phyloP scores from a whole-genome alignment of 495 filamentous ascomycete genomes.

The Xylaria scruposa region DNA sequence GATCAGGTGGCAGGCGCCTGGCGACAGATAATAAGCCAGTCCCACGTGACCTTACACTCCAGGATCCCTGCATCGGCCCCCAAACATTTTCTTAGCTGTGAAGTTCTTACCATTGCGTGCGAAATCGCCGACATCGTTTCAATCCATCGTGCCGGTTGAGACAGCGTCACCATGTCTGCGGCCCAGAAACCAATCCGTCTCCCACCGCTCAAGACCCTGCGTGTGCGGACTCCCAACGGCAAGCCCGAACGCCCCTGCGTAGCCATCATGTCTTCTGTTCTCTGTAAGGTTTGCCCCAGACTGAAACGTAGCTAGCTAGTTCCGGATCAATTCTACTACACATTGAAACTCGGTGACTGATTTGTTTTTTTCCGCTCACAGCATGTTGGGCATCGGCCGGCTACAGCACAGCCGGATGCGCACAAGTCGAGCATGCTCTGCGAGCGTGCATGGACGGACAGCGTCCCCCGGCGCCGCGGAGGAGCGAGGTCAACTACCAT shows the following conservation, averaged over 20 bases:
- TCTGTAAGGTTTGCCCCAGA: conserved; percentile 66
- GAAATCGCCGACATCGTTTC: conserved; percentile 20
- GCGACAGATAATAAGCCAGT: neutral
- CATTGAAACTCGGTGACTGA: conserved; percentile 18
- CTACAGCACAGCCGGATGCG: conserved; percentile 74
- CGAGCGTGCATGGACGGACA: conserved; percentile 92
- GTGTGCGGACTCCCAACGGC: conserved; percentile 82
- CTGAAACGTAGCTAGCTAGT: neutral
- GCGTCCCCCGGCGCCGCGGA: conserved; percentile 68
- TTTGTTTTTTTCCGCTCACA: conserved; percentile 44
- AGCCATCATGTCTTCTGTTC: conserved; percentile 84
- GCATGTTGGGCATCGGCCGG: conserved; percentile 96
- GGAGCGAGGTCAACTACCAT: conserved; percentile 96
- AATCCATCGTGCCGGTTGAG: conserved; percentile 1
- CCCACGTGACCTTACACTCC: neutral
- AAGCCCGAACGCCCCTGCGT: conserved; percentile 79
- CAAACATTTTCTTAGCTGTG: conserved; percentile 3
- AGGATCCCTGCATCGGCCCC: neutral
- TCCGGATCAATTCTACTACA: neutral
- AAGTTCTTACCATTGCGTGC: neutral
- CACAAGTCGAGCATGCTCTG: conserved; percentile 79
- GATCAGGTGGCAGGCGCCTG: conserved; percentile 1
- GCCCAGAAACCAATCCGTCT: conserved; percentile 71
- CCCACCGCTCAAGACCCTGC: conserved; percentile 83
- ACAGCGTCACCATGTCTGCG: conserved; percentile 34